A percentile compares a stretch with the other conserved stretches of the same genome.
Conservation (phyloP, 2,329 filamentous ascomycete genomes). For the Talaromyces amestolkiae region DNA sequence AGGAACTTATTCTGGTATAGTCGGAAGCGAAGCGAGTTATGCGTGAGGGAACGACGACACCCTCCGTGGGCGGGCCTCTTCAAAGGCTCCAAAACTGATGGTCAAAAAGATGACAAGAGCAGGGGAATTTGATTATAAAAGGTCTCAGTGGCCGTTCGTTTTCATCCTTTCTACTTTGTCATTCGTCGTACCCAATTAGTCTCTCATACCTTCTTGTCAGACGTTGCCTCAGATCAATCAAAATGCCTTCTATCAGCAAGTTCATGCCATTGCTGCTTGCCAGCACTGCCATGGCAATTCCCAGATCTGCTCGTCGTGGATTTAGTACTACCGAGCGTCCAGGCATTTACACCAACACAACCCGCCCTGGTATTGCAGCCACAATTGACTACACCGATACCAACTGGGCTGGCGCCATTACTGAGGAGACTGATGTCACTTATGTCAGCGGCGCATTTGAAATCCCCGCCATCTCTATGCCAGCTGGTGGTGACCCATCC, state of each 20-base stretch:
- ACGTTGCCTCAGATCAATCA: neutral
- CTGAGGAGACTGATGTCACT: constrained; percentile 14
- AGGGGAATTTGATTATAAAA: neutral
- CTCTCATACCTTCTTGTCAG: neutral
- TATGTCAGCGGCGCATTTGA: constrained; percentile 12
- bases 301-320: neutral
- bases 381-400: constrained; percentile 10
- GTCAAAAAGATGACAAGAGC: neutral
- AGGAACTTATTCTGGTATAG: neutral
- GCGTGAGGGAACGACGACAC: neutral
- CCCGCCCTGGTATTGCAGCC: constrained; percentile 1
- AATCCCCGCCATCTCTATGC: constrained; percentile 9
- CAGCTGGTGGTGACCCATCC: constrained; percentile 9
- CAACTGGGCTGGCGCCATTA: constrained; percentile 17
- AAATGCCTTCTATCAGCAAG: constrained; percentile 11
- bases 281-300: constrained; percentile 1
- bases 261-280: constrained; percentile 13
- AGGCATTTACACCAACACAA: constrained; percentile 10
- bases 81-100: neutral
- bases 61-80: neutral
- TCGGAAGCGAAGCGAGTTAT: neutral
- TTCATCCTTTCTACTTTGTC: neutral
- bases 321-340: constrained; percentile 11
- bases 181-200: neutral
- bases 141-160: neutral